Evolutionary conservation across 2,329 filamentous ascomycete genomes (phyloP), one percentile per base, ranked within the genome.

Genomic region (Colletotrichum sp.): DNA sequence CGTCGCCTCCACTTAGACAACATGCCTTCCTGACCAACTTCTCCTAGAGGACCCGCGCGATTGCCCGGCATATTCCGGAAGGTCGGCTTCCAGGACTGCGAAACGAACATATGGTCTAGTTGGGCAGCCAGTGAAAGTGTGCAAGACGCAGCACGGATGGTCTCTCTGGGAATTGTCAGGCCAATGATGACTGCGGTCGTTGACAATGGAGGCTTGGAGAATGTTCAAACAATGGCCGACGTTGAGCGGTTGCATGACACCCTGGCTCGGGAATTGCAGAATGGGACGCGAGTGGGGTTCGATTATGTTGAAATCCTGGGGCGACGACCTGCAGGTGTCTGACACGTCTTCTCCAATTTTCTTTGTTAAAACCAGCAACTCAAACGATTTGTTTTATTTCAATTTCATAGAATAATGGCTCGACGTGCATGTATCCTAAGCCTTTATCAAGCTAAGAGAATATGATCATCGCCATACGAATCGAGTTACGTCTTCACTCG

Each of bases 1-100:
- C 7, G 55, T 16, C 24, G 15, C 21, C 13, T 8, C 24, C 3
- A 18, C 1, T 0, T 3, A 21, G 8, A 24, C 4, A 6, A 10
- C 5, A 28, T 4, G 21, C 13, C 7, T 3, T 28, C 1, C 52
- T 57, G 15, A 57, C 8, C 7, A 57, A 0, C 28, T 10, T n/a
- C 4, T 2, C 6, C 3, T 8, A 57, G 52, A 2, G 52, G 52
- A 8, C 55, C 55, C 21, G 55, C 55, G 24, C 24, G 13, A 18
- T 3, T 59, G 0, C 55, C 55, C 2, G 16, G 7, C 0, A 18
- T 28, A 0, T 28, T 59, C 3, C 55, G 0, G 8, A 59, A 59
- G 5, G 55, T 28, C 5, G 55, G 55, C 15, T 59, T 59, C 24
- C 8, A 16, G 13, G 26, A 59, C 13, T 59, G 55, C 55, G 24